phyloP scores from a whole-genome alignment of 106 monocot genomes.

The Dioscorea zingiberensis region DNA sequence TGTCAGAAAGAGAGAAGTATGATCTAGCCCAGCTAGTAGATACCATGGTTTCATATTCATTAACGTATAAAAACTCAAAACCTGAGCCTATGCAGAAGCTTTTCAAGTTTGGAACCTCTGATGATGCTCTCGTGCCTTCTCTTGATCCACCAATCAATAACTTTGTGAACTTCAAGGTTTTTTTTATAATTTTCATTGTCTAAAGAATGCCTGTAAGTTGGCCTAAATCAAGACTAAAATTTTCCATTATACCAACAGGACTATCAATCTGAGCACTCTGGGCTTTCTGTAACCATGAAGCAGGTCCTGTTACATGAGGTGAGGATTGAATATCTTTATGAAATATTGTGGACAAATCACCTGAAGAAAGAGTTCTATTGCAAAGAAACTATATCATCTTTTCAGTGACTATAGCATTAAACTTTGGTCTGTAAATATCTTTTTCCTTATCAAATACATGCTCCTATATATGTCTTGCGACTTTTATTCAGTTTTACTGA shows the following conservation, averaged over 20 bases:
- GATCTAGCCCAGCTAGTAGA: constrained; percentile 72
- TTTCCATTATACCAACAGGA: constrained; percentile 31
- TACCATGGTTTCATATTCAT: constrained; percentile 79
- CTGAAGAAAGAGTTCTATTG: too few species aligned
- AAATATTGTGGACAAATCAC: too few species aligned
- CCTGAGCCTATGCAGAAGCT: constrained; percentile 23
- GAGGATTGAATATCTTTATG: not conserved
- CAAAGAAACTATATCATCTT: too few species aligned
- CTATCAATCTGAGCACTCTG: constrained; percentile 46
- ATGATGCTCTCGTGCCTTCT: constrained; percentile 40
- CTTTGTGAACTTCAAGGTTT: constrained; percentile 79
- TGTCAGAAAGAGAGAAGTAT: constrained; percentile 82
- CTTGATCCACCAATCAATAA: constrained; percentile 71
- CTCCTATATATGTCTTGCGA: too few species aligned
- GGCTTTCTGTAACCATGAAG: constrained; percentile 64
- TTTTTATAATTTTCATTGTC: not conserved
- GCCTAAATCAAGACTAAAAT: not conserved
- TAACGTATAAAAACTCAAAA: constrained; percentile 75
- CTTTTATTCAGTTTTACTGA: too few species aligned
- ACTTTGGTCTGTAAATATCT: too few species aligned
- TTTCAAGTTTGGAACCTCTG: constrained; percentile 23
- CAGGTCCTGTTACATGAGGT: constrained; percentile 91
- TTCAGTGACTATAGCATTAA: too few species aligned
- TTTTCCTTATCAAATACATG: too few species aligned
- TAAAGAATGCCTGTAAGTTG: not conserved